Evolutionary conservation across 495 filamentous ascomycete species (phyloP).

Genomic region (Margaritispora aquatica): DNA sequence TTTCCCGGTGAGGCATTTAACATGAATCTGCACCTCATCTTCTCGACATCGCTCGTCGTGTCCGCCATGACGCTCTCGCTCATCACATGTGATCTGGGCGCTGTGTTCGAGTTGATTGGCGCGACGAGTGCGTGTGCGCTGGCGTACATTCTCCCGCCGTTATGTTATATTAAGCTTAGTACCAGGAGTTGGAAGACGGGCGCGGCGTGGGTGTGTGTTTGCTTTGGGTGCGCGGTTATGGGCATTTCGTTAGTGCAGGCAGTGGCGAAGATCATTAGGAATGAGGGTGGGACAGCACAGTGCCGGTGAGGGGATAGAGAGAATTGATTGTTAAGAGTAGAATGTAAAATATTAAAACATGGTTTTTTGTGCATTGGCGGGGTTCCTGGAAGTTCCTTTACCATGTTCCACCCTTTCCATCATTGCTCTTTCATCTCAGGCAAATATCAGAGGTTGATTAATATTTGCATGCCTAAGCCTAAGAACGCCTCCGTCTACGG

Average conservation of each 20-base stretch:
- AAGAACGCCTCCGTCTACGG: no score
- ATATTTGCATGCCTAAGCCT: no score
- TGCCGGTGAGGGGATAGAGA: conserved; percentile 1
- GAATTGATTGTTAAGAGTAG: background rate
- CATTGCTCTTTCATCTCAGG: no score
- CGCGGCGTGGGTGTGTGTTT: conserved; percentile 25
- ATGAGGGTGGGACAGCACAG: conserved; percentile 21
- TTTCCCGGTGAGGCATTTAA: conserved; percentile 76
- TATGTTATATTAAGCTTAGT: conserved; percentile 92
- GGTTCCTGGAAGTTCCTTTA: no score
- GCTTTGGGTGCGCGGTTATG: conserved; percentile 81
- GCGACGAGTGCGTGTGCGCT: conserved; percentile 90
- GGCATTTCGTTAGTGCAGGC: conserved; percentile 73
- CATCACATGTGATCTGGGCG: conserved; percentile 85
- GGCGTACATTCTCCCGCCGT: conserved; percentile 89
- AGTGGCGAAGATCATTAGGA: conserved; percentile 50
- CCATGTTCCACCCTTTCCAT: no score
- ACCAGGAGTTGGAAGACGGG: conserved; percentile 57
- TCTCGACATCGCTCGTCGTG: conserved; percentile 73
- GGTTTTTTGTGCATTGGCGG: no score
- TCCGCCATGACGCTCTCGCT: conserved; percentile 71
- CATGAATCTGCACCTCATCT: conserved; percentile 76
- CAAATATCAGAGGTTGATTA: no score
- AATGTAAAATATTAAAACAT: conserved; percentile 6
- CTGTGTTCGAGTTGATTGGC: conserved; percentile 92